Conservation (phyloP, 768 basidiomycete species). For the Sistotremastrum niveocremeum region DNA sequence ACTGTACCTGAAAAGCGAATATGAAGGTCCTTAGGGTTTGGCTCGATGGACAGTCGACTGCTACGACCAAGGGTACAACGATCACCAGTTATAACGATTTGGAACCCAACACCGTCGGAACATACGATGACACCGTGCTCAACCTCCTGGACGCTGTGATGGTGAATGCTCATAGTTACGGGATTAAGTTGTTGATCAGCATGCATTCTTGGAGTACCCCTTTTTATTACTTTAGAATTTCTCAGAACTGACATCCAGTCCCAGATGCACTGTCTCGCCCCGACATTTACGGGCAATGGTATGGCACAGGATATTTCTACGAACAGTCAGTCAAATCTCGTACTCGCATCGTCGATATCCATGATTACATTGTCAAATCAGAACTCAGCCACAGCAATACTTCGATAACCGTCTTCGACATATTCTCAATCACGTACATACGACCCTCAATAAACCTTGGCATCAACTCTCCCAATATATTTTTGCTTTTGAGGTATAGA, state of each 20-base stretch:
- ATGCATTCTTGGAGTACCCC: background rate
- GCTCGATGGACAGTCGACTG: slow-evolving; percentile 16
- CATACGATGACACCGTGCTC: slow-evolving; percentile 24
- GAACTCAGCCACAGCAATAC: slow-evolving; percentile 9
- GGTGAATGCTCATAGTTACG: slow-evolving; percentile 21
- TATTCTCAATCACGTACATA: slow-evolving; percentile 25
- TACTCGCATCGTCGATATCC: too few relatives aligned
- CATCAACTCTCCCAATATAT: slow-evolving; percentile 24
- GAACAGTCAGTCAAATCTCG: slow-evolving; percentile 6
- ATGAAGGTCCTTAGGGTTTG: slow-evolving; percentile 16
- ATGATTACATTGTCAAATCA: too few relatives aligned
- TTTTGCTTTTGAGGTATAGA: slow-evolving; percentile 19
- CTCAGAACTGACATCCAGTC: slow-evolving; percentile 3
- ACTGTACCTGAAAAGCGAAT: background rate
- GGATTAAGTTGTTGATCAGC: slow-evolving; percentile 14
- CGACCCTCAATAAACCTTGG: slow-evolving; percentile 23
- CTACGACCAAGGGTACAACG: slow-evolving; percentile 8
- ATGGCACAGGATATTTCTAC: slow-evolving; percentile 22
- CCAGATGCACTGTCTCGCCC: slow-evolving; percentile 16
- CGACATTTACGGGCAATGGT: slow-evolving; percentile 23
- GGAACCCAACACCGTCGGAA: slow-evolving; percentile 20
- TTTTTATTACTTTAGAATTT: background rate
- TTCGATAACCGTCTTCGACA: slow-evolving; percentile 26
- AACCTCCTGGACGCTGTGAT: slow-evolving; percentile 25
- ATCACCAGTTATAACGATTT: slow-evolving; percentile 19